These are phyloP conservation scores for Erucastrum elatum DNA, from an alignment of 345 rosid genomes.

Conservation along the genomic window DNA sequence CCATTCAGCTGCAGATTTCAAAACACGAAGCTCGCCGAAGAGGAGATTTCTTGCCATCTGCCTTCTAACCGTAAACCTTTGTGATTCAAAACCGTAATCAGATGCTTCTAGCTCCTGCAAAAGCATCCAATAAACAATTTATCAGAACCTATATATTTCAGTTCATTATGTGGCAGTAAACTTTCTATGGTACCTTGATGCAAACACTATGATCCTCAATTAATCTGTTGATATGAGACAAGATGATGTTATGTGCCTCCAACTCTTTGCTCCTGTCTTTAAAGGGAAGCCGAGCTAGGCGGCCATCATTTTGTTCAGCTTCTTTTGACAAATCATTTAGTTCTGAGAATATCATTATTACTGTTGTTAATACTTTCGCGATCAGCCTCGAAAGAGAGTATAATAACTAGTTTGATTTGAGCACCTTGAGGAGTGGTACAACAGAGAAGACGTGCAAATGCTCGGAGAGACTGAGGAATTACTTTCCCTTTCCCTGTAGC, in stretches of 20 bases:
- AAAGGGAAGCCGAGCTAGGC: conserved; percentile 70
- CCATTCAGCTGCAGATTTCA: conserved; percentile 72
- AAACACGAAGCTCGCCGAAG: conserved; percentile 66
- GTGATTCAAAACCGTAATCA: conserved; percentile 13
- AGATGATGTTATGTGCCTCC: conserved; percentile 61
- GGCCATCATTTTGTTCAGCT: conserved; percentile 76
- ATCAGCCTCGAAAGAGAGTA: conserved; percentile 2
- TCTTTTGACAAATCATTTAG: conserved; percentile 58
- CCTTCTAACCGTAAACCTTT: conserved; percentile 42
- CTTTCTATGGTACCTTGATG: conserved; percentile 50
- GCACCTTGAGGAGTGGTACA: conserved; percentile 61
- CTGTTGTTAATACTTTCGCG: not conserved
- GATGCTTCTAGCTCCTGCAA: conserved; percentile 48
- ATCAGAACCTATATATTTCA: not conserved
- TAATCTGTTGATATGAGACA: conserved; percentile 47
- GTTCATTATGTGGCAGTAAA: conserved; percentile 1
- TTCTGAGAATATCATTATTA: conserved; percentile 40
- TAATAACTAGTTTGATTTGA: conserved; percentile 6
- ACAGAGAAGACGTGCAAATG: conserved; percentile 72
- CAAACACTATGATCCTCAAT: conserved; percentile 46
- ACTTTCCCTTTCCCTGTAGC: conserved; percentile 74
- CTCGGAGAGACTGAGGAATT: conserved; percentile 79
- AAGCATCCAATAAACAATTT: conserved; percentile 10
- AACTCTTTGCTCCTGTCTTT: conserved; percentile 52
- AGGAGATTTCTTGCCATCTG: conserved; percentile 73